phyloP scores from a whole-genome alignment of 257 asterid genomes.

The Solanum ossicruentum region DNA sequence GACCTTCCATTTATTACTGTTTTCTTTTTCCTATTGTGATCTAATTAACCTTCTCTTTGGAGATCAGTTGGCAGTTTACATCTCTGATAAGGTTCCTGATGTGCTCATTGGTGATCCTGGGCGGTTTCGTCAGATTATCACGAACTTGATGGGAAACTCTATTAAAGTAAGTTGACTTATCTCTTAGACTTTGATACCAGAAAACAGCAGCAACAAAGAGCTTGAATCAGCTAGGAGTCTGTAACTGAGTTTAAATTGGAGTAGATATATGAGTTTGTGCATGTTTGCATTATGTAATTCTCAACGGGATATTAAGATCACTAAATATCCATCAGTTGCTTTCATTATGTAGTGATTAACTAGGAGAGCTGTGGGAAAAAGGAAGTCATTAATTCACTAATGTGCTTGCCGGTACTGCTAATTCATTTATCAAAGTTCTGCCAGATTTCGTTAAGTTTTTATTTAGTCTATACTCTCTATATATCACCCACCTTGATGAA shows the following conservation, averaged over 20 bases:
- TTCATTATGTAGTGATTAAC: neutral
- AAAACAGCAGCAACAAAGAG: neutral
- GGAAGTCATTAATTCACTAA: neutral
- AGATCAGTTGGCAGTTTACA: constrained; percentile 77
- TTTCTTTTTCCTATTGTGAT: neutral
- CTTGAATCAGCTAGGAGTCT: neutral
- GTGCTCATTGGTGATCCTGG: constrained; percentile 88
- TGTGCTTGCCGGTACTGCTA: neutral
- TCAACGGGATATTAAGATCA: neutral
- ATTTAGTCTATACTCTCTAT: neutral
- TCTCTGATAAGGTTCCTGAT: constrained; percentile 71
- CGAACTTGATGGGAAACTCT: constrained; percentile 86
- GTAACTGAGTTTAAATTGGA: neutral
- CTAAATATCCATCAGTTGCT: neutral
- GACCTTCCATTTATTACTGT: neutral
- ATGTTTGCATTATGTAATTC: neutral
- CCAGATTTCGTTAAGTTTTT: neutral
- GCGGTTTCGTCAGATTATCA: constrained; percentile 82
- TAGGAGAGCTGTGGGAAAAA: neutral
- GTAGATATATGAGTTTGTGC: neutral
- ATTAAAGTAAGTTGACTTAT: constrained; percentile 56
- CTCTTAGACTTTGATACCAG: neutral
- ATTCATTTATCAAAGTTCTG: neutral
- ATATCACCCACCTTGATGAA: neutral
- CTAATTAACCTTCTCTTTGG: constrained; percentile 9